These are phyloP conservation scores for Mentha longifolia DNA, from an alignment of 257 asterid species.

Conservation along the genomic window DNA sequence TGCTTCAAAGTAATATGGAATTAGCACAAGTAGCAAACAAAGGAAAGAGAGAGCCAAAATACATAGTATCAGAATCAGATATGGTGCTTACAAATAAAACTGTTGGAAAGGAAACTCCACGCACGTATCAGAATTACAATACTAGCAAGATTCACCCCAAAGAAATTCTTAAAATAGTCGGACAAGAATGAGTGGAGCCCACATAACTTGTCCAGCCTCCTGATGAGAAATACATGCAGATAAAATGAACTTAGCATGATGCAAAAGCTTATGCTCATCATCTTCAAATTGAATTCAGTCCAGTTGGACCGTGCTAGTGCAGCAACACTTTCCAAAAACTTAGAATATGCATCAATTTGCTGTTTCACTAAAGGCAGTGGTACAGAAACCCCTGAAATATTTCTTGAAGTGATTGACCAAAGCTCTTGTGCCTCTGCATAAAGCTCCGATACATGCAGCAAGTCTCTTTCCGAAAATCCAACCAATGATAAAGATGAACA, in stretches of 20 bases:
- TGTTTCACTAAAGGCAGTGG: slow-evolving; percentile 48
- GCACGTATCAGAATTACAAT: slow-evolving; percentile 72
- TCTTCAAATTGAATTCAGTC: slow-evolving; percentile 88
- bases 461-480: slow-evolving; percentile 89
- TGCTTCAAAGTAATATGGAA: slow-evolving; percentile 45
- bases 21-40: slow-evolving; percentile 33
- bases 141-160: slow-evolving; percentile 57
- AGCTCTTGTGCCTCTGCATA: slow-evolving; percentile 76
- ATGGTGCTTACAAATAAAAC: slow-evolving; percentile 77
- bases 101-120: slow-evolving; percentile 87
- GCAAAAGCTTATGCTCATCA: slow-evolving; percentile 83
- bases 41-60: slow-evolving; percentile 16
- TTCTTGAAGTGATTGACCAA: slow-evolving; percentile 63
- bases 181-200: slow-evolving; percentile 44
- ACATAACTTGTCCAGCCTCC: slow-evolving; percentile 60
- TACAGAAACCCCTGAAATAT: slow-evolving; percentile 39
- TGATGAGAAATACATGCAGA: slow-evolving; percentile 58
- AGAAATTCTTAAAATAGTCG: slow-evolving; percentile 45
- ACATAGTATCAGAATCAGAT: slow-evolving; percentile 29
- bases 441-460: slow-evolving; percentile 65
- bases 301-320: slow-evolving; percentile 93
- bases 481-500: slow-evolving; percentile 89
- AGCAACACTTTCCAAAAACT: slow-evolving; percentile 77
- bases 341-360: slow-evolving; percentile 74
- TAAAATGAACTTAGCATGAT: slow-evolving; percentile 69